Percentiles rank a stretch among this genome's conserved stretches.
Evolutionary conservation across 1,284 basidiomycete genomes (phyloP).

Genomic region (Cutaneotrichosporon sp.): DNA sequence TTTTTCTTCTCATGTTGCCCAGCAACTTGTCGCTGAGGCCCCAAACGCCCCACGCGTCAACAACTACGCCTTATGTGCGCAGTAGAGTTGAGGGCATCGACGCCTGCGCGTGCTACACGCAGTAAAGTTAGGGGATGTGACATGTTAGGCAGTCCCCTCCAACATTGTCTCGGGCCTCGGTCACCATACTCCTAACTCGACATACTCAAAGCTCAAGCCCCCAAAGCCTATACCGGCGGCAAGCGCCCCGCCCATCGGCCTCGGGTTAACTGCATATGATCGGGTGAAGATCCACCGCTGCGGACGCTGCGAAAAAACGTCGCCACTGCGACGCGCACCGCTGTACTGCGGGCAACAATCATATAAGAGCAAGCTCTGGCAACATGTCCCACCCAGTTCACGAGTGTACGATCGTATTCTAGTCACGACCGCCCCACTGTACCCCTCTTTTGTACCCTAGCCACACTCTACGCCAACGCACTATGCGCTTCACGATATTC

Average conservation of each 20-base stretch:
- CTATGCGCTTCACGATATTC: neutral
- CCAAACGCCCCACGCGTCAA: neutral
- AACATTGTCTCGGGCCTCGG: neutral
- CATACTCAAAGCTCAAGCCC: neutral
- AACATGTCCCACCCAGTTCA: neutral
- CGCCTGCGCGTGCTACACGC: neutral
- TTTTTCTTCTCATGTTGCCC: neutral
- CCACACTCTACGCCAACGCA: neutral
- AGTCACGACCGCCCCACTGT: neutral
- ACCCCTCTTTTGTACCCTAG: neutral
- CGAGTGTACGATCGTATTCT: neutral
- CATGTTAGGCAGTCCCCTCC: constrained; percentile 5
- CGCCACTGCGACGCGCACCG: neutral
- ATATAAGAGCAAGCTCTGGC: neutral
- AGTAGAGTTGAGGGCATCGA: no score
- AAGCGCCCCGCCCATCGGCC: neutral
- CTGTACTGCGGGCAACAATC: neutral
- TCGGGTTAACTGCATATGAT: neutral
- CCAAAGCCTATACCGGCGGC: neutral
- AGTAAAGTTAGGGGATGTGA: constrained; percentile 4
- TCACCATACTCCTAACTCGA: neutral
- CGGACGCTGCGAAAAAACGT: neutral
- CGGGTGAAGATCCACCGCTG: neutral
- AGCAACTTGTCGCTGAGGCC: neutral
- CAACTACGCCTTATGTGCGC: neutral